phyloP scores from a whole-genome alignment of 2,329 filamentous ascomycete species.

The Parafenestella ontariensis region DNA sequence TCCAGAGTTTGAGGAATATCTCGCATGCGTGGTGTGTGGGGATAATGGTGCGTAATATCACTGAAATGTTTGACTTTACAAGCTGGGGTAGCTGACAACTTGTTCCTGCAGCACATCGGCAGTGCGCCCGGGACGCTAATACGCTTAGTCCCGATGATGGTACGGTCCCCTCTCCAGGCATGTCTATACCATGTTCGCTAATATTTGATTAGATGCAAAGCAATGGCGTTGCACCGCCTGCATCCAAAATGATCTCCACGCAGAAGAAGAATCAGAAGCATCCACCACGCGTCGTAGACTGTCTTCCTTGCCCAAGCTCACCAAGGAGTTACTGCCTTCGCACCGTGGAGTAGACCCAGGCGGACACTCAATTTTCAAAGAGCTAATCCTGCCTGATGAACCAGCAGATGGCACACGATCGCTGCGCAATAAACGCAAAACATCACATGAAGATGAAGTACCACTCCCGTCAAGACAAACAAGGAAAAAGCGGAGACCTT shows the following conservation, averaged over 20 bases:
- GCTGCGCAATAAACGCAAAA: conserved; percentile 86
- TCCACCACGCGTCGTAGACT: conserved; percentile 57
- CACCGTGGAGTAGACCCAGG: conserved; percentile 69
- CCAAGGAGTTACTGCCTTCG: conserved; percentile 75
- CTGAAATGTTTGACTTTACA: conserved; percentile 32
- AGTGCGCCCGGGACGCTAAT: conserved; percentile 80
- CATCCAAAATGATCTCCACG: conserved; percentile 54
- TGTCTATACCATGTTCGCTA: conserved; percentile 17
- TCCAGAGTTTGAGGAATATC: conserved; percentile 79
- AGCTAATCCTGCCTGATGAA: conserved; percentile 74
- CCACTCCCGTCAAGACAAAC: conserved; percentile 48
- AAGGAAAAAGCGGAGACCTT: conserved; percentile 53
- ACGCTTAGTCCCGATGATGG: conserved; percentile 69
- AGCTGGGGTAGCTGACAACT: conserved; percentile 53
- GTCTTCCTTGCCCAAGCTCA: conserved; percentile 69
- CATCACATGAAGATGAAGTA: conserved; percentile 73
- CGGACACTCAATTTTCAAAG: conserved; percentile 76
- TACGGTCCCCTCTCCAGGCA: conserved; percentile 54
- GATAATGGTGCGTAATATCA: conserved; percentile 74
- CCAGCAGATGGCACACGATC: conserved; percentile 78
- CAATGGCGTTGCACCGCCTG: conserved; percentile 69
- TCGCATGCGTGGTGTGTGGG: conserved; percentile 78
- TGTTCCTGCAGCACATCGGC: conserved; percentile 77
- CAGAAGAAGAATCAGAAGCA: conserved; percentile 45
- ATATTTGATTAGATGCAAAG: conserved; percentile 57